Evolutionary conservation across 306 rosid genomes (phyloP).

Genomic region (Citrullus amarus): DNA sequence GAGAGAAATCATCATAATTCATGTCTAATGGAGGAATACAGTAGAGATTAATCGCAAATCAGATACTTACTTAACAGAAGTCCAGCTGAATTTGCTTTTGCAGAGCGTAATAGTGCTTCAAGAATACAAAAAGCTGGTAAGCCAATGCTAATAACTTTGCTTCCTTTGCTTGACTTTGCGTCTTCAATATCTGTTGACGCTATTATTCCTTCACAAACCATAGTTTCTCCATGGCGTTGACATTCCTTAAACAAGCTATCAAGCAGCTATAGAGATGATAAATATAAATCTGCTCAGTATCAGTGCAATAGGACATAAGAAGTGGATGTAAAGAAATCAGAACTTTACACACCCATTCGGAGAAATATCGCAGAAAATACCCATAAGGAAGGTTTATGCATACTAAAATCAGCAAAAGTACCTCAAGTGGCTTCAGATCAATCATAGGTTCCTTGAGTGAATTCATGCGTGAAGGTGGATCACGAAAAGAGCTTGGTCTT

Average conservation of each 20-base stretch:
- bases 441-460: constrained; percentile 44
- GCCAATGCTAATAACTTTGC: constrained; percentile 58
- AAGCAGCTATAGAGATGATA: constrained; percentile 39
- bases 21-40: neutral
- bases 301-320: neutral
- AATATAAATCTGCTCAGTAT: neutral
- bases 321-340: neutral
- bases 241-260: constrained; percentile 61
- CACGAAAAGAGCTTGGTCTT: constrained; percentile 37
- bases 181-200: constrained; percentile 54
- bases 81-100: constrained; percentile 47
- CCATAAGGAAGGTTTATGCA: neutral
- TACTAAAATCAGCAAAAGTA: constrained; percentile 4
- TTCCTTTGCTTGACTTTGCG: constrained; percentile 58
- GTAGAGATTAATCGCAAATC: neutral
- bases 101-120: constrained; percentile 67
- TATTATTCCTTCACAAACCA: constrained; percentile 72
- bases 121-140: constrained; percentile 81
- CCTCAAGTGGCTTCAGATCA: constrained; percentile 81
- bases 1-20: neutral
- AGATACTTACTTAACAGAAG: constrained; percentile 47
- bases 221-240: constrained; percentile 32
- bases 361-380: neutral
- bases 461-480: constrained; percentile 33
- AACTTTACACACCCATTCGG: neutral